phyloP scores from a whole-genome alignment of 768 basidiomycete species.

The Chalciporus pseudorubinellus region DNA sequence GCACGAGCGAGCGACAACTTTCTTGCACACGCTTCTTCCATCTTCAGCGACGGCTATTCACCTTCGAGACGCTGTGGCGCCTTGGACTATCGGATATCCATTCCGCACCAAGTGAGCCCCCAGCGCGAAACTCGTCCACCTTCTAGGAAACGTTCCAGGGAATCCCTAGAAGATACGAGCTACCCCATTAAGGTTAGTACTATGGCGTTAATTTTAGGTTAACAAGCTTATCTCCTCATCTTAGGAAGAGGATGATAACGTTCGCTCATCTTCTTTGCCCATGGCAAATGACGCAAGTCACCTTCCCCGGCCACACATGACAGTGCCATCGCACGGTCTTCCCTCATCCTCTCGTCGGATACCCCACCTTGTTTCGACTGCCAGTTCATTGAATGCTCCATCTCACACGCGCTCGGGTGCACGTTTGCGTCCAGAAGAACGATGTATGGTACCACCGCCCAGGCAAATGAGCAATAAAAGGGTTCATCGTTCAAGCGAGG shows the following conservation, averaged over 20 bases:
- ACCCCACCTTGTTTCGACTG: slow-evolving; percentile 10
- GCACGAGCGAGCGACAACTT: slow-evolving; percentile 34
- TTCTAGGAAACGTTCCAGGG: slow-evolving; percentile 34
- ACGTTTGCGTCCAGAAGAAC: slow-evolving; percentile 26
- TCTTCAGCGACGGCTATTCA: slow-evolving; percentile 26
- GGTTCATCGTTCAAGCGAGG: slow-evolving; percentile 27
- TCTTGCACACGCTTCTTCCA: slow-evolving; percentile 31
- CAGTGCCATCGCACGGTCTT: slow-evolving; percentile 22
- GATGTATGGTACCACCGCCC: slow-evolving; percentile 14
- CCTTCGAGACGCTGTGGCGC: slow-evolving; percentile 15
- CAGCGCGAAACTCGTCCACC: slow-evolving; percentile 21
- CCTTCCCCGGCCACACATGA: slow-evolving; percentile 23
- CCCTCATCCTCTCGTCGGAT: slow-evolving; percentile 12
- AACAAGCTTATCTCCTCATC: slow-evolving; percentile 22
- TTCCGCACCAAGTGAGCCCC: slow-evolving; percentile 16
- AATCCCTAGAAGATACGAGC: slow-evolving; percentile 25
- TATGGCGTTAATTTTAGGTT: slow-evolving; percentile 29
- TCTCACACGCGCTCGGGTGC: slow-evolving; percentile 21
- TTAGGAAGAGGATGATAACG: slow-evolving; percentile 27
- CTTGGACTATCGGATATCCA: slow-evolving; percentile 16
- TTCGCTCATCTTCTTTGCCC: slow-evolving; percentile 18
- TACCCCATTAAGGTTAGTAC: slow-evolving; percentile 32
- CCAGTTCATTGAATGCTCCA: slow-evolving; percentile 9
- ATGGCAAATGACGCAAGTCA: slow-evolving; percentile 22
- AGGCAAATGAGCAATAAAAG: slow-evolving; percentile 28